These are phyloP conservation scores for Parachaetomium inaequale DNA, from an alignment of 495 filamentous ascomycete species.

Conservation along the genomic window DNA sequence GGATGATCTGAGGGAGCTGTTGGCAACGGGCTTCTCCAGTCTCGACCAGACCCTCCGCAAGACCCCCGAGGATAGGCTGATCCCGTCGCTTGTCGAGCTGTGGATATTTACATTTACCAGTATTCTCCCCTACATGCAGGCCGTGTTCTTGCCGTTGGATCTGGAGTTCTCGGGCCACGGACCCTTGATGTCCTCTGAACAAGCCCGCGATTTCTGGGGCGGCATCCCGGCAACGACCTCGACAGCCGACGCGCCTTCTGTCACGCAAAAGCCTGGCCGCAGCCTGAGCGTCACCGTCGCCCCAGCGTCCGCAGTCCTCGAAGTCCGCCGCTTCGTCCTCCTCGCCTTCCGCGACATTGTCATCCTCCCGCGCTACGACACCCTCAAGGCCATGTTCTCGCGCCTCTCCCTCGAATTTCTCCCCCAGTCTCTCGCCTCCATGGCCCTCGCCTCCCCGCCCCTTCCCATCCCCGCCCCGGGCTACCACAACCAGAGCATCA, in stretches of 20 bases:
- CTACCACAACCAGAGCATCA: constrained; percentile 20
- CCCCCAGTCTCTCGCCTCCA: constrained; percentile 57
- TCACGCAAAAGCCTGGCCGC: constrained; percentile 9
- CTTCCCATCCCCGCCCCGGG: constrained; percentile 39
- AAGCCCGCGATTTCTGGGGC: constrained; percentile 87
- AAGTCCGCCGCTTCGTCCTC: constrained; percentile 83
- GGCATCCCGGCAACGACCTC: constrained; percentile 41
- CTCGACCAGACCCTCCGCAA: constrained; percentile 78
- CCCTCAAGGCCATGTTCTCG: constrained; percentile 85
- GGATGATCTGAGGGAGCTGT: constrained; percentile 74
- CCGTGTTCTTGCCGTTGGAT: constrained; percentile 90
- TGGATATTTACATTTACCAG: constrained; percentile 90
- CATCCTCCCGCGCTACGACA: constrained; percentile 79
- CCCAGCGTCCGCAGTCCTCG: constrained; percentile 53
- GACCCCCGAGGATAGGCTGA: constrained; percentile 75
- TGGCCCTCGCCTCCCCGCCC: constrained; percentile 42
- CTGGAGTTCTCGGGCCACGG: constrained; percentile 88
- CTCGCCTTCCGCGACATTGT: constrained; percentile 87
- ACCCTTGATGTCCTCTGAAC: constrained; percentile 65
- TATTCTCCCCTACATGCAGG: constrained; percentile 91
- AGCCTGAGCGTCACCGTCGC: constrained; percentile 34
- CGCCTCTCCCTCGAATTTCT: constrained; percentile 78
- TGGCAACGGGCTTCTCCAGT: constrained; percentile 75
- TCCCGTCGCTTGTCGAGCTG: constrained; percentile 82
- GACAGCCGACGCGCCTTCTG: constrained; percentile 9